phyloP scores from a whole-genome alignment of 495 filamentous ascomycete genomes.

The Penicillium nucicola region DNA sequence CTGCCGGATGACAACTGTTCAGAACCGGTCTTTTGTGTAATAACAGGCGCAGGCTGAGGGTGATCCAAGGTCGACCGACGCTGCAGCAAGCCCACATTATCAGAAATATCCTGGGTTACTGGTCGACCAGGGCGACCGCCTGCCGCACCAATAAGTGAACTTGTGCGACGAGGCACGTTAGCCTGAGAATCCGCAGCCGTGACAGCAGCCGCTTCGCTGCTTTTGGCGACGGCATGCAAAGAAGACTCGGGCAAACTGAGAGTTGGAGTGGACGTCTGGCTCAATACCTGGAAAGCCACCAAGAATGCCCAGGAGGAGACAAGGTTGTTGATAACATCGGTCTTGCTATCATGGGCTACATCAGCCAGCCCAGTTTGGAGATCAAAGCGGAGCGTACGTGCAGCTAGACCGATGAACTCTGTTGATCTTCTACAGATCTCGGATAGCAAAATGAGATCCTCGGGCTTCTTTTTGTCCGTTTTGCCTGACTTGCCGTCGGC shows the following conservation, averaged over 20 bases:
- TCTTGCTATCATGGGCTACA: conserved; percentile 30
- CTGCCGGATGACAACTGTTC: conserved; percentile 80
- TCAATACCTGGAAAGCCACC: conserved; percentile 71
- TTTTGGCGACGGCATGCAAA: conserved; percentile 30
- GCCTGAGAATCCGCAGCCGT: conserved; percentile 41
- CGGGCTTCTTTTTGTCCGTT: conserved; percentile 55
- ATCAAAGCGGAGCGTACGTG: conserved; percentile 75
- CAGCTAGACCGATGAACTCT: conserved; percentile 75
- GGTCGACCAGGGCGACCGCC: conserved; percentile 24
- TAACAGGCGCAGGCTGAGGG: conserved; percentile 21
- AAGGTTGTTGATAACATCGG: conserved; percentile 70
- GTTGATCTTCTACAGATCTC: conserved; percentile 77
- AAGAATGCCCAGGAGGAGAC: conserved; percentile 84
- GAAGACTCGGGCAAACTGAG: conserved; percentile 64
- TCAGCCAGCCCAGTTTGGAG: conserved; percentile 43
- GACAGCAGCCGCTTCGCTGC: conserved; percentile 18
- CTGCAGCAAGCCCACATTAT: conserved; percentile 15
- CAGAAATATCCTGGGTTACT: conserved; percentile 33
- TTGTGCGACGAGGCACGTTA: conserved; percentile 40
- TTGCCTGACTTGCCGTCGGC: conserved; percentile 10
- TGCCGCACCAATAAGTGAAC: conserved; percentile 35
- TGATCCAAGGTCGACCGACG: conserved; percentile 29
- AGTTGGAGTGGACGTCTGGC: conserved; percentile 68
- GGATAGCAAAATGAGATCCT: conserved; percentile 72
- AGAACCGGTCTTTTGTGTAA: conserved; percentile 57